Percentiles rank a stretch among this genome's conserved stretches.
These are phyloP conservation scores for Pezizomycotina sp. DNA, from an alignment of 2,329 filamentous ascomycete genomes.

Conservation along the genomic window DNA sequence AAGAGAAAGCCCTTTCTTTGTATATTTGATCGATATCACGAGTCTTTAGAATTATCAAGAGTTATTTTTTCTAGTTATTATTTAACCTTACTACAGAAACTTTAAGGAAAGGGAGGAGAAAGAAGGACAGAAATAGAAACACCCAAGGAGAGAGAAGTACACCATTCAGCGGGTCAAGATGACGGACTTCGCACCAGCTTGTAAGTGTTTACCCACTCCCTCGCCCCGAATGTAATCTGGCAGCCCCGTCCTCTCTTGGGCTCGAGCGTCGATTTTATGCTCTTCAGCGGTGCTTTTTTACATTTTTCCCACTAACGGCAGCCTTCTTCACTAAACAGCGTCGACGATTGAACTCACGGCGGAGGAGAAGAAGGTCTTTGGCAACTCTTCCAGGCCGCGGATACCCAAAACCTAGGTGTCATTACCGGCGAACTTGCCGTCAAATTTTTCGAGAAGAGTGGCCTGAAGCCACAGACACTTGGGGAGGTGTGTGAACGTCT, in stretches of 20 bases:
- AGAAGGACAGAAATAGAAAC: background rate
- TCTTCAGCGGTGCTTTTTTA: background rate
- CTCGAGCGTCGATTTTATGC: background rate
- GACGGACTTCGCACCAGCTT: too few relatives aligned
- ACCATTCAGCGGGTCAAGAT: too few relatives aligned
- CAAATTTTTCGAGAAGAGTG: constrained; percentile 94
- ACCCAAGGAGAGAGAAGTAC: background rate
- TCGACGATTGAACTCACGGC: constrained; percentile 48
- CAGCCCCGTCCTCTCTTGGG: background rate
- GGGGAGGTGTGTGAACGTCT: constrained; percentile 49
- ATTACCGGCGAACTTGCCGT: constrained; percentile 93
- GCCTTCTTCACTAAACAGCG: too few relatives aligned
- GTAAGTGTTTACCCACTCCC: too few relatives aligned
- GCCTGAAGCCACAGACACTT: constrained; percentile 65
- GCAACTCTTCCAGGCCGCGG: constrained; percentile 86
- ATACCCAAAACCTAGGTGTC: constrained; percentile 78
- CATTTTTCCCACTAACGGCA: constrained; percentile 1
- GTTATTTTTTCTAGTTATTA: too few relatives aligned
- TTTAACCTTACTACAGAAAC: background rate
- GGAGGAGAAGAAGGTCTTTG: constrained; percentile 88
- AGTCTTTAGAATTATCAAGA: too few relatives aligned
- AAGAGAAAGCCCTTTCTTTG: too few relatives aligned
- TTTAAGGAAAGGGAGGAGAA: background rate
- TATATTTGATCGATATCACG: too few relatives aligned
- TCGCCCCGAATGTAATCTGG: background rate